phyloP scores from a whole-genome alignment of 2,329 filamentous ascomycete species.

The Colletotrichum limetticola region DNA sequence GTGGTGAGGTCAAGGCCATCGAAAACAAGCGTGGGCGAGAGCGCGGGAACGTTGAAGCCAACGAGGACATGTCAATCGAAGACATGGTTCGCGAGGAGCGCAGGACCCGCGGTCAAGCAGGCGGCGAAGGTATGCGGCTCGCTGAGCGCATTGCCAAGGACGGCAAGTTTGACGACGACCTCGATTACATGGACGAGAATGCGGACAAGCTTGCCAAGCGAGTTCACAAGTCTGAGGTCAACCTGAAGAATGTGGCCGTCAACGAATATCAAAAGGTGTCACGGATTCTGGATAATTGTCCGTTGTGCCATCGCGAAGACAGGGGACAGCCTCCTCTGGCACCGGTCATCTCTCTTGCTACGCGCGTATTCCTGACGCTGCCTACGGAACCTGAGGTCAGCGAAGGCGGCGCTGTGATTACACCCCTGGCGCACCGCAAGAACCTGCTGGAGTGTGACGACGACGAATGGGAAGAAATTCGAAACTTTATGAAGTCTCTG shows the following conservation, averaged over 20 bases:
- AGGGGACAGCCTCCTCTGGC: constrained; percentile 78
- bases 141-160: constrained; percentile 97
- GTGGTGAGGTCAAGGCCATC: constrained; percentile 80
- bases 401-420: constrained; percentile 86
- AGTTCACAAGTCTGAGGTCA: constrained; percentile 87
- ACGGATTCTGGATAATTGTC: constrained; percentile 85
- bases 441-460: constrained; percentile 99
- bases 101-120: constrained; percentile 79
- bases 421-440: constrained; percentile 84
- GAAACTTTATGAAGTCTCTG: constrained; percentile 98
- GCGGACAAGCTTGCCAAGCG: constrained; percentile 87
- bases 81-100: constrained; percentile 98
- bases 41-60: constrained; percentile 86
- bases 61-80: constrained; percentile 94
- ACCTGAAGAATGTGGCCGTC: constrained; percentile 88
- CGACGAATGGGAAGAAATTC: constrained; percentile 98
- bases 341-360: constrained; percentile 86
- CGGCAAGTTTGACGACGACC: constrained; percentile 86
- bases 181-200: constrained; percentile 98
- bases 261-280: constrained; percentile 91
- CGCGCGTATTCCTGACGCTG: constrained; percentile 87
- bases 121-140: constrained; percentile 83
- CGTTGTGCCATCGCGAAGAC: constrained; percentile 93
- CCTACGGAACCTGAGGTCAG: constrained; percentile 90
- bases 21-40: constrained; percentile 85